Conservation (phyloP, 441 rosid species). For the Pelargonium australe region DNA sequence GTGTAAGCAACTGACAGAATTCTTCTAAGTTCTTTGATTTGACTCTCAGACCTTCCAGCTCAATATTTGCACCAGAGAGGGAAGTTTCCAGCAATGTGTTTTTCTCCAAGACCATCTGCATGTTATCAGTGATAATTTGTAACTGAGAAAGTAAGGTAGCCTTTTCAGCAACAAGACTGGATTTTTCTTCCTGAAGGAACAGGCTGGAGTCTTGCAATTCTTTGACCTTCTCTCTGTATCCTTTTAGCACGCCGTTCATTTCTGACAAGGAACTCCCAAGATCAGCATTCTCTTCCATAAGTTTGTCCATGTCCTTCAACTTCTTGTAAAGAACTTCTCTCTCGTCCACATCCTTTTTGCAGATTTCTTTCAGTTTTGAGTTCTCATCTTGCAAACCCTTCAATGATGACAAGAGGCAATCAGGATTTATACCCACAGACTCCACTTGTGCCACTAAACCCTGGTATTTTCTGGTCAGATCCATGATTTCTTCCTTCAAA, state of each 20-base stretch:
- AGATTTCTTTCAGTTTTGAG: constrained; percentile 40
- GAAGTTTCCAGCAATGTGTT: constrained; percentile 47
- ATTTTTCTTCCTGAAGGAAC: constrained; percentile 56
- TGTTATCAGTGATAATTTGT: constrained; percentile 56
- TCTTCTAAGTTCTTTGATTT: constrained; percentile 62
- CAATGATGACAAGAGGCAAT: constrained; percentile 37
- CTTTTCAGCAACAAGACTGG: constrained; percentile 41
- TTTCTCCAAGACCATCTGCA: constrained; percentile 59
- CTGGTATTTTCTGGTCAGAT: constrained; percentile 39
- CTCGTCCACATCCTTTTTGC: constrained; percentile 35
- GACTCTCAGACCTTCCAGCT: constrained; percentile 54
- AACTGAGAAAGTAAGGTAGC: constrained; percentile 74
- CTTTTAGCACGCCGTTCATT: constrained; percentile 39
- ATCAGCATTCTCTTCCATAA: constrained; percentile 47
- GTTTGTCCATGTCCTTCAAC: constrained; percentile 39
- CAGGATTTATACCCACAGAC: constrained; percentile 48
- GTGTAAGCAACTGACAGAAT: constrained; percentile 46
- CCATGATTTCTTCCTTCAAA: constrained; percentile 41
- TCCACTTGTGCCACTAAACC: constrained; percentile 40
- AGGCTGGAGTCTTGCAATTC: constrained; percentile 53
- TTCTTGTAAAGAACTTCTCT: constrained; percentile 33
- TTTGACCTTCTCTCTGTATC: constrained; percentile 40
- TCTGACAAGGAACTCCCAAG: constrained; percentile 46
- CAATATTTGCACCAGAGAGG: constrained; percentile 48
- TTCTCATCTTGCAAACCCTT: constrained; percentile 53